phyloP scores from a whole-genome alignment of 345 rosid genomes.

The Crucihimalaya himalaica region DNA sequence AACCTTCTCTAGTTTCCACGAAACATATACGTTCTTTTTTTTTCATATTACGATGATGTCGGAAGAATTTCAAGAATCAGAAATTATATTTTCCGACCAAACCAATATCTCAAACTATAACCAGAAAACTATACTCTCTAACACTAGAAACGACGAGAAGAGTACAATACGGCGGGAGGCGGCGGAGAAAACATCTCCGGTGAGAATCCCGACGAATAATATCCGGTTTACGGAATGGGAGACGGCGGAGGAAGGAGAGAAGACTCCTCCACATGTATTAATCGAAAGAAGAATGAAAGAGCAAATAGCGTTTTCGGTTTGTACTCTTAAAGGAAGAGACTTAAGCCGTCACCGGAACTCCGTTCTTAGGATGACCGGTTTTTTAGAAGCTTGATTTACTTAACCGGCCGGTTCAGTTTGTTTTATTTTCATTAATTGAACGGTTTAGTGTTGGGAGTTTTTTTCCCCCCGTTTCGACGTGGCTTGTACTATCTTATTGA shows the following conservation, averaged over 20 bases:
- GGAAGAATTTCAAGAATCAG: constrained; percentile 62
- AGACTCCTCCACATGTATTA: constrained; percentile 65
- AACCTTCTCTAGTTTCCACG: neutral
- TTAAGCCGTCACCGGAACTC: constrained; percentile 76
- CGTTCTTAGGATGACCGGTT: constrained; percentile 80
- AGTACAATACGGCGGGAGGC: neutral
- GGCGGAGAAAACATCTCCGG: constrained; percentile 31
- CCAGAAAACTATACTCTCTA: neutral
- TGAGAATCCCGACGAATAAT: constrained; percentile 42
- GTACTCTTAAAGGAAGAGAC: constrained; percentile 72
- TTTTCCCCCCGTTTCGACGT: neutral
- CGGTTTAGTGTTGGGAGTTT: constrained; percentile 1
- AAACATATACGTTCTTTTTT: neutral
- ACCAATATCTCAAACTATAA: neutral
- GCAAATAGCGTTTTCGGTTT: constrained; percentile 69
- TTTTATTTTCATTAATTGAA: constrained; percentile 18
- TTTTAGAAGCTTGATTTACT: constrained; percentile 60
- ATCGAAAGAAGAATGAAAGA: constrained; percentile 54
- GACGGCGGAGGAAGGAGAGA: constrained; percentile 30
- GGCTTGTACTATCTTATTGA: neutral
- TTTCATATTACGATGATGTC: constrained; percentile 21
- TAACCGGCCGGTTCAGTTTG: constrained; percentile 31
- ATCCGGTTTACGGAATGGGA: constrained; percentile 26
- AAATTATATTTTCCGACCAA: constrained; percentile 49
- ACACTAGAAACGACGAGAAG: neutral